phyloP scores from a whole-genome alignment of 345 rosid genomes.

The Streptanthus diversifolius region DNA sequence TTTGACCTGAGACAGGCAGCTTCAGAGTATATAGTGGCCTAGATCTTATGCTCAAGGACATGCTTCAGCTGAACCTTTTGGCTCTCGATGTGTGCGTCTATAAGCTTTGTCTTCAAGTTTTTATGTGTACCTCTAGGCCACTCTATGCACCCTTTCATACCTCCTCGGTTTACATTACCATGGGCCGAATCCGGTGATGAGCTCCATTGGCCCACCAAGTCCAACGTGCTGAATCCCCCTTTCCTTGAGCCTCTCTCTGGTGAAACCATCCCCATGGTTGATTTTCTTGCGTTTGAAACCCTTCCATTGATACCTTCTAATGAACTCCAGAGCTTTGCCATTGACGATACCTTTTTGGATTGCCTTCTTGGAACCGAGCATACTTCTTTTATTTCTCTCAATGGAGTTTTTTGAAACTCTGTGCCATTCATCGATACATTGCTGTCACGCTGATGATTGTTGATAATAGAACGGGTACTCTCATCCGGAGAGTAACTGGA shows the following conservation, averaged over 20 bases:
- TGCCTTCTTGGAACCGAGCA: conserved; percentile 52
- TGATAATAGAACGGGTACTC: conserved; percentile 50
- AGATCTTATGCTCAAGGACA: conserved; percentile 79
- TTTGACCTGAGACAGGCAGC: not conserved
- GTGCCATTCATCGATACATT: conserved; percentile 53
- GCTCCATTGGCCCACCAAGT: conserved; percentile 63
- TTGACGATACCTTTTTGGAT: conserved; percentile 62
- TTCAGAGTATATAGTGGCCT: conserved; percentile 6
- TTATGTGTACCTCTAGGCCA: conserved; percentile 82
- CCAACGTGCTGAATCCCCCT: conserved; percentile 49
- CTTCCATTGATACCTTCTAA: conserved; percentile 47
- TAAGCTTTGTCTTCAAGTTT: conserved; percentile 79
- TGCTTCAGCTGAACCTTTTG: conserved; percentile 81
- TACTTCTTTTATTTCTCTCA: conserved; percentile 61
- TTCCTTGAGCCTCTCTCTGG: conserved; percentile 55
- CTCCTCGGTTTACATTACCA: conserved; percentile 59
- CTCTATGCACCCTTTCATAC: conserved; percentile 92
- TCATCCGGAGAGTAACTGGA: conserved; percentile 72
- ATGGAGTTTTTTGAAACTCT: conserved; percentile 52
- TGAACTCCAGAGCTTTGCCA: conserved; percentile 81
- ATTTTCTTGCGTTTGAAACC: conserved; percentile 63
- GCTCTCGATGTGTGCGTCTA: conserved; percentile 78
- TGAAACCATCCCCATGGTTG: conserved; percentile 47
- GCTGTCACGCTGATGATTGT: conserved; percentile 41
- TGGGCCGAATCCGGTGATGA: conserved; percentile 61